These are phyloP conservation scores for Myotisia sp. DNA, from an alignment of 2,329 filamentous ascomycete genomes.

Conservation along the genomic window DNA sequence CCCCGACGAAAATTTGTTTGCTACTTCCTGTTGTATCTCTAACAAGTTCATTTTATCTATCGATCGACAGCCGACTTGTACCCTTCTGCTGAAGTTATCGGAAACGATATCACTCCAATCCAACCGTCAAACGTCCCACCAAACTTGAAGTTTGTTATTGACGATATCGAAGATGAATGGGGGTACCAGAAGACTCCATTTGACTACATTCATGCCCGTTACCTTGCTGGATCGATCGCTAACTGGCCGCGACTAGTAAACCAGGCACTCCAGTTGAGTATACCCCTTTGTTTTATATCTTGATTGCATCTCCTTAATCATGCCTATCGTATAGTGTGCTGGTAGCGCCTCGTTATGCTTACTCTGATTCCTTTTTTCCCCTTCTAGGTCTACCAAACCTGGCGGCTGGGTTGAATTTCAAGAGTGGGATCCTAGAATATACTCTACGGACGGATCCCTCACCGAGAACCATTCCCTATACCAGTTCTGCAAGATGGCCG, in stretches of 20 bases:
- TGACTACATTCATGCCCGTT: conserved; percentile 48
- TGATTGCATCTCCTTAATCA: background rate
- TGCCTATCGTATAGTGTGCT: background rate
- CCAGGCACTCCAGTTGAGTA: conserved; percentile 1
- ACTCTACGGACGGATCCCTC: conserved; percentile 19
- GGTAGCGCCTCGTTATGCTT: too few species aligned
- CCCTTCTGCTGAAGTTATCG: conserved; percentile 16
- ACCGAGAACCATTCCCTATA: conserved; percentile 5
- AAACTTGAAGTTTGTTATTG: conserved; percentile 43
- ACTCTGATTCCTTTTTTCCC: background rate
- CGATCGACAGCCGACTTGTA: conserved; percentile 17
- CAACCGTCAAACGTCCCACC: conserved; percentile 32
- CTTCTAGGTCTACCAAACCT: conserved; percentile 17
- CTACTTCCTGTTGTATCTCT: background rate
- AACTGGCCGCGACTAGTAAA: conserved; percentile 37
- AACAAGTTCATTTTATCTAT: background rate
- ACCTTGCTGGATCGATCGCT: conserved; percentile 42
- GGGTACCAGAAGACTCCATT: conserved; percentile 41
- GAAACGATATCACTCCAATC: conserved; percentile 19
- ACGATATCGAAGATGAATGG: conserved; percentile 46
- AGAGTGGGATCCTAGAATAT: conserved; percentile 21
- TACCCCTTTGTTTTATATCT: background rate
- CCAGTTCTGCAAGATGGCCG: conserved; percentile 2
- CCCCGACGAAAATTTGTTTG: background rate
- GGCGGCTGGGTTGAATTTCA: conserved; percentile 32